phyloP scores from a whole-genome alignment of 768 basidiomycete species.

The Royoungia palumana region DNA sequence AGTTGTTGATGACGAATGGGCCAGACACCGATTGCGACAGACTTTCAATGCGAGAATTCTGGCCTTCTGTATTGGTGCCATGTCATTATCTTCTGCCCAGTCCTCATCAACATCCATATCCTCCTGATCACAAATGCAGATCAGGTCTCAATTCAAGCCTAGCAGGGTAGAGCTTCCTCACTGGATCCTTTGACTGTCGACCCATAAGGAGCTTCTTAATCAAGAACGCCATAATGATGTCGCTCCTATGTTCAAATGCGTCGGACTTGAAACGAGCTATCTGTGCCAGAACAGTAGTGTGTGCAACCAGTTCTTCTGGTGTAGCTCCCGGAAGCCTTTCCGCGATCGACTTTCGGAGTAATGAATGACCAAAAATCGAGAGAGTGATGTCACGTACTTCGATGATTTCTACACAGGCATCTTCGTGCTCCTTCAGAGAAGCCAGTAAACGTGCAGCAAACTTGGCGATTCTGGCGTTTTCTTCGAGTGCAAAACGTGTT shows the following conservation, averaged over 20 bases:
- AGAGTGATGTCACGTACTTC: constrained; percentile 46
- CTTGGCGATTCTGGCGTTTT: constrained; percentile 70
- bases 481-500: constrained; percentile 53
- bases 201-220: constrained; percentile 68
- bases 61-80: constrained; percentile 57
- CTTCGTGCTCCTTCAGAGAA: constrained; percentile 49
- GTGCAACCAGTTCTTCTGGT: constrained; percentile 56
- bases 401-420: constrained; percentile 52
- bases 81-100: constrained; percentile 70
- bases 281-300: constrained; percentile 70
- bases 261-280: constrained; percentile 64
- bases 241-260: constrained; percentile 77
- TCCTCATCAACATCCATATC: constrained; percentile 62
- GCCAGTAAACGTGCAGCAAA: constrained; percentile 78
- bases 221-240: constrained; percentile 67
- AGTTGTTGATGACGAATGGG: constrained; percentile 54
- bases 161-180: constrained; percentile 30
- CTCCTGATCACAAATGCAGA: constrained; percentile 31
- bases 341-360: constrained; percentile 52
- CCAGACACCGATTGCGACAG: constrained; percentile 74
- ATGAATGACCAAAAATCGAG: neutral
- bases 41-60: constrained; percentile 79
- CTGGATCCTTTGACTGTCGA: constrained; percentile 43
- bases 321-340: constrained; percentile 44
- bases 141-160: neutral